Conservation (phyloP, 169 alveolate genomes). For the Cryptosporidium felis region DNA sequence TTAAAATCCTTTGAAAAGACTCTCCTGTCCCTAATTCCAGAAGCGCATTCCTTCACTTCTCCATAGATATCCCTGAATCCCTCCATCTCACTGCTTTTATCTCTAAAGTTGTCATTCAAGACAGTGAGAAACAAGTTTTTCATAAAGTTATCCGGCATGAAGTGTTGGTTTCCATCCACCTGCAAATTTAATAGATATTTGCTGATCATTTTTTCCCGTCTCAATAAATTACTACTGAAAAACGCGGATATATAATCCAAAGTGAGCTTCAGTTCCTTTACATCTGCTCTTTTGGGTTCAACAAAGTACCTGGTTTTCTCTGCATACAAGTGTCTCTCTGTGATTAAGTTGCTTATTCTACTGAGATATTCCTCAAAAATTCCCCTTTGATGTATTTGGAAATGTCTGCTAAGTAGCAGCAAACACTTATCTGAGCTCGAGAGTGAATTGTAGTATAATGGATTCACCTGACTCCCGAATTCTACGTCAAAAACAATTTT, state of each 20-base stretch:
- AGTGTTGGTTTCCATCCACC: conserved; percentile 2
- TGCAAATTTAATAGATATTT: conserved; percentile 10
- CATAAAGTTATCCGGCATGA: conserved; percentile 42
- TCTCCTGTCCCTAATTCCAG: background rate
- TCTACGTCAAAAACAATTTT: conserved; percentile 11
- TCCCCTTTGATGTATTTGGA: background rate
- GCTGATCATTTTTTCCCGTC: background rate
- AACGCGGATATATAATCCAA: background rate
- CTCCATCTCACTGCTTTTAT: background rate
- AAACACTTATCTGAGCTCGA: background rate
- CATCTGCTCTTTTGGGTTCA: background rate
- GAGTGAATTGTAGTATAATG: conserved; percentile 9
- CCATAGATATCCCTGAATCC: conserved; percentile 25
- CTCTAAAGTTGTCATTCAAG: conserved; percentile 6
- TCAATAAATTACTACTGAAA: background rate
- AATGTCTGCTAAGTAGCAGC: conserved; percentile 1
- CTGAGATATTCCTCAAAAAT: conserved; percentile 1
- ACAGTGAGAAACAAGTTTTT: conserved; percentile 21
- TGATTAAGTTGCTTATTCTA: background rate
- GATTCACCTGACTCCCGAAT: conserved; percentile 37
- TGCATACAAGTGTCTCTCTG: conserved; percentile 9
- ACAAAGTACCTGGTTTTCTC: conserved; percentile 8
- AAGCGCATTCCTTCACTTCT: conserved; percentile 1
- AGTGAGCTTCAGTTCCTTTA: background rate
- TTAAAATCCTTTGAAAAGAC: background rate